Base-by-base conservation (phyloP, 495 filamentous ascomycete species). In the Extremus antarcticus region DNA sequence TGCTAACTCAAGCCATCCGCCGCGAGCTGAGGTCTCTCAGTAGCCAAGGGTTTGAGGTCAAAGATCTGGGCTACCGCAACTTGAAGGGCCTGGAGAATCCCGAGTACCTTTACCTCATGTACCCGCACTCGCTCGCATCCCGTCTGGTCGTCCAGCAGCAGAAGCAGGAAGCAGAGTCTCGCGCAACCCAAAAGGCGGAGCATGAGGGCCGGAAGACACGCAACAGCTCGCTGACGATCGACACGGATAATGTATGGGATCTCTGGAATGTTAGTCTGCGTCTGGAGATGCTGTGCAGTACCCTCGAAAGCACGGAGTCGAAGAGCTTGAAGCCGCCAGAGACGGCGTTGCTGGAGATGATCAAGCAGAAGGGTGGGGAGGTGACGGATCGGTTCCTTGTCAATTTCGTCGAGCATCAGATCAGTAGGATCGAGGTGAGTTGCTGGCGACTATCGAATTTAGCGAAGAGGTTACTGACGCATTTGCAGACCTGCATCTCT, bases 41-140 rank as follows among this genome's bases (percentile, higher is more conserved):
- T 57, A 88, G 83, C 57, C 88, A 94, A 72, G 94, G 94, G 17
- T 99, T 97, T 64, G 87, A 94, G 66, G 88, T 96, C 64, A 95
- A 95, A 68, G 88, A 94, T 59, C 86, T 97, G 63, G 92, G 92
- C 20, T 87, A 95, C 63, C 81, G 82, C 41, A 95, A 92, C 63
- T 73, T 99, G 32, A 99, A 99, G 67, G 92, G 92, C 1, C 79
- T 99, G 8, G 92, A 99, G 66, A 99, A 99, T 67, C 92, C 94
- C 3, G 92, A 99, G 67, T 83, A 87, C 51, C 83, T 99, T 50
- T 95, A 91, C 66, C 80, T 94, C 38, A 87, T 97, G 66, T 97
- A 94, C 66, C 90, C 92, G 1, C 87, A 91, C 61, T 74, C 84
- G 11, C 78, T 99, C 16, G 81, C 85, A n/a, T 89, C 89, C 43